A percentile compares a stretch with the other conserved stretches of the same genome.
Conservation (phyloP, 441 rosid species). For the Arabidopsis hybrid region DNA sequence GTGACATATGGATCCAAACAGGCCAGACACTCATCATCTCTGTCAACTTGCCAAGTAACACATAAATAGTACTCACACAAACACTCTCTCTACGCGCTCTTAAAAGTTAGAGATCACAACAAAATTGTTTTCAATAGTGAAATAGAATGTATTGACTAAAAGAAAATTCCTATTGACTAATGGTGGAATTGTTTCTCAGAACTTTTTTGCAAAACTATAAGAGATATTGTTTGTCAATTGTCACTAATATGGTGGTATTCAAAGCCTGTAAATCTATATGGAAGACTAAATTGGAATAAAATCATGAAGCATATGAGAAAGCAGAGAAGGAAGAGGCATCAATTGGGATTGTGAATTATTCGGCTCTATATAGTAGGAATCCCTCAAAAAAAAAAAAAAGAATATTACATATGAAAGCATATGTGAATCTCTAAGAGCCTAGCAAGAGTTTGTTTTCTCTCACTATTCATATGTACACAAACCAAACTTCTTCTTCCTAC, state of each 20-base stretch:
- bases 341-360: constrained; percentile 17
- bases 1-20: constrained; percentile 39
- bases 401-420: constrained; percentile 41
- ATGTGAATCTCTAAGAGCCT: constrained; percentile 35
- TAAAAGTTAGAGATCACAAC: background rate
- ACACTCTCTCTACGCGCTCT: constrained; percentile 5
- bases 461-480: constrained; percentile 40
- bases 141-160: background rate
- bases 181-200: background rate
- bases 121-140: background rate
- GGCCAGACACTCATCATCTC: constrained; percentile 27
- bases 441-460: constrained; percentile 34
- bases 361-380: constrained; percentile 19
- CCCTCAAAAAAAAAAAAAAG: constrained; percentile 12
- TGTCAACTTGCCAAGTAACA: constrained; percentile 35
- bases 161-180: too few species aligned
- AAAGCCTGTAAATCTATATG: background rate
- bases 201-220: background rate
- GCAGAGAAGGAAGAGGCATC: background rate
- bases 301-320: background rate
- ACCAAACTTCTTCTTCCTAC: constrained; percentile 31
- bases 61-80: background rate
- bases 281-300: background rate
- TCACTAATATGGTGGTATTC: too few species aligned
- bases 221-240: background rate